phyloP scores from a whole-genome alignment of 148 eudicot genomes.

The Fallopia convolvulus region DNA sequence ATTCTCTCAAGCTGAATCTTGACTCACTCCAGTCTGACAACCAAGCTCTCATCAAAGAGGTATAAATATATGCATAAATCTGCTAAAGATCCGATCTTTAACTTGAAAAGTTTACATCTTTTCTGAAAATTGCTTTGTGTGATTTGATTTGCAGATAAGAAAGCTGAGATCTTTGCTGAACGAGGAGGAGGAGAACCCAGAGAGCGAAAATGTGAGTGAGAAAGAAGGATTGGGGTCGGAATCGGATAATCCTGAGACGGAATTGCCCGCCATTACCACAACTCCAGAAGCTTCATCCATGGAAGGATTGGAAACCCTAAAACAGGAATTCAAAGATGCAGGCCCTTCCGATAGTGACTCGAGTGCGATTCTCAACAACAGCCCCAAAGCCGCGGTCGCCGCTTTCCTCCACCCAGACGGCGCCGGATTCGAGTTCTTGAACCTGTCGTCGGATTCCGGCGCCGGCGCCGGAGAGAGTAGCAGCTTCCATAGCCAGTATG shows the following conservation, averaged over 20 bases:
- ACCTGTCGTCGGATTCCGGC: background rate
- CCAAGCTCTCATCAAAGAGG: conserved; percentile 64
- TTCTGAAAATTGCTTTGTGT: background rate
- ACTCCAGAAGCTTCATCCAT: background rate
- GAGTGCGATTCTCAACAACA: conserved; percentile 51
- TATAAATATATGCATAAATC: conserved; percentile 8
- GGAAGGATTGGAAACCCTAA: background rate
- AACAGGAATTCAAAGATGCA: conserved; percentile 37
- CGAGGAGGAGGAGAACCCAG: conserved; percentile 26
- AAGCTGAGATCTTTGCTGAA: conserved; percentile 67
- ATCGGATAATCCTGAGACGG: conserved; percentile 10
- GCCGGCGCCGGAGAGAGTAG: background rate
- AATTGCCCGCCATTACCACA: background rate
- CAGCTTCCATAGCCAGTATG: conserved; percentile 23
- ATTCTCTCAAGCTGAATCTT: conserved; percentile 56
- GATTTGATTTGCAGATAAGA: conserved; percentile 35
- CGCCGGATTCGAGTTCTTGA: conserved; percentile 6
- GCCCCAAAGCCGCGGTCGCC: background rate
- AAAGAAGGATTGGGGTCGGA: conserved; percentile 30
- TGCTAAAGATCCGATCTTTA: no score
- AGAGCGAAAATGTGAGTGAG: conserved; percentile 6
- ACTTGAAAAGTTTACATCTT: no score
- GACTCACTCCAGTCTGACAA: conserved; percentile 59
- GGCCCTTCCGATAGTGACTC: conserved; percentile 80
- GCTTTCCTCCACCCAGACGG: background rate